phyloP scores from a whole-genome alignment of 495 filamentous ascomycete genomes.

The Aspergillus indologenus region DNA sequence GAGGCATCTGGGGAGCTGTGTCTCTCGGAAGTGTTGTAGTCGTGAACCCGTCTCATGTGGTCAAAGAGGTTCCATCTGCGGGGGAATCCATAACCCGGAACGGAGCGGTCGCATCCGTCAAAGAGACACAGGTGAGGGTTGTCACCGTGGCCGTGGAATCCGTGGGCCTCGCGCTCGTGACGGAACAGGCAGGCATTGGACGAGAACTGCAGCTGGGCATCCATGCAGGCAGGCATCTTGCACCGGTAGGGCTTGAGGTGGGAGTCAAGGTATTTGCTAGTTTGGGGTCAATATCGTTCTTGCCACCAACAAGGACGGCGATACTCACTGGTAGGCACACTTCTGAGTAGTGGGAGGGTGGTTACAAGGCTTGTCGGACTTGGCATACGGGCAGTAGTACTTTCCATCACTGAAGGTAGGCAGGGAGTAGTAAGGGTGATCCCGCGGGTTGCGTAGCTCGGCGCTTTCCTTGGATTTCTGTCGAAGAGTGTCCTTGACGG shows the following conservation, averaged over 20 bases:
- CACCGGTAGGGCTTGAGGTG: conserved; percentile 92
- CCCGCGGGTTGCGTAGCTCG: conserved; percentile 62
- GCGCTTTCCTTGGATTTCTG: conserved; percentile 47
- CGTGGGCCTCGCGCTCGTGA: conserved; percentile 91
- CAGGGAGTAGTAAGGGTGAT: conserved; percentile 75
- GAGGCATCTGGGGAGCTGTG: conserved; percentile 46
- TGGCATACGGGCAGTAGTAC: conserved; percentile 85
- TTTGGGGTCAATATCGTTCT: conserved; percentile 22
- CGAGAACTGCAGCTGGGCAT: conserved; percentile 70
- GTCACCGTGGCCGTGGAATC: conserved; percentile 89
- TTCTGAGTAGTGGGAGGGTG: conserved; percentile 88
- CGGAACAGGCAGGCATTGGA: conserved; percentile 93
- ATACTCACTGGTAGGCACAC: conserved; percentile 91
- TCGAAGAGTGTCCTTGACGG: conserved; percentile 37
- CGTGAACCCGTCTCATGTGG: conserved; percentile 92
- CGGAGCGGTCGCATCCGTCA: conserved; percentile 76
- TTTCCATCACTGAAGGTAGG: conserved; percentile 68
- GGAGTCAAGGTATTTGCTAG: conserved; percentile 91
- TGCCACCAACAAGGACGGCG: conserved; percentile 7
- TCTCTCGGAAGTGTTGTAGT: conserved; percentile 57
- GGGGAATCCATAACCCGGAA: conserved; percentile 80
- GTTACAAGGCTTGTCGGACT: conserved; percentile 65
- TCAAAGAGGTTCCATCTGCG: conserved; percentile 90
- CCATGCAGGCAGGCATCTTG: conserved; percentile 73
- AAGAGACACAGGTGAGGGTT: conserved; percentile 85